A percentile compares a stretch with the other conserved stretches of the same genome.
Conservation (phyloP, 2,329 filamentous ascomycete genomes). For the Didymella lethalis region DNA sequence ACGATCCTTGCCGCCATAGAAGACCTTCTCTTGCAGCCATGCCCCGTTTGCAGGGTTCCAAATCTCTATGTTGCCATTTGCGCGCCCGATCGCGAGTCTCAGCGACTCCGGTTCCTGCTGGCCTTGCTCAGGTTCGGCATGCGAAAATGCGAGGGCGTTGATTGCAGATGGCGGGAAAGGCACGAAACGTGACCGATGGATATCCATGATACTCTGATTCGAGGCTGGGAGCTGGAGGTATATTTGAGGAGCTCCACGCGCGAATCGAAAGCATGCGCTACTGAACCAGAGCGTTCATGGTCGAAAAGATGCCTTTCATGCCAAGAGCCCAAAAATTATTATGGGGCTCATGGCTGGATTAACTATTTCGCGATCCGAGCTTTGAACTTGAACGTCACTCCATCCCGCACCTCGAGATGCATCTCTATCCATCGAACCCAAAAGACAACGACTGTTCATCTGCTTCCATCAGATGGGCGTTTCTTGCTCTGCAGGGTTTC, state of each 20-base stretch:
- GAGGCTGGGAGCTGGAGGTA: not conserved
- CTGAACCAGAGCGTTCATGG: constrained; percentile 28
- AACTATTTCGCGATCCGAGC: constrained; percentile 1
- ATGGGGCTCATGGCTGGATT: not conserved
- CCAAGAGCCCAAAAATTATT: constrained; percentile 9
- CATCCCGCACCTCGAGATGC: not conserved
- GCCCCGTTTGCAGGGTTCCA: constrained; percentile 86
- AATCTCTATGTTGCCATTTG: constrained; percentile 96
- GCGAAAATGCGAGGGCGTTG: constrained; percentile 93
- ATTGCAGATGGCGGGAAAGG: constrained; percentile 90
- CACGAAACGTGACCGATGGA: constrained; percentile 96
- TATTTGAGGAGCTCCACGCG: constrained; percentile 20
- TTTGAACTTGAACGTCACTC: not conserved
- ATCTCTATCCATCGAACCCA: constrained; percentile 1
- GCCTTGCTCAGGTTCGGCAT: constrained; percentile 57
- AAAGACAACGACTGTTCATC: constrained; percentile 5
- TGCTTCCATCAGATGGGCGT: constrained; percentile 18
- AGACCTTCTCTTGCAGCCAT: constrained; percentile 90
- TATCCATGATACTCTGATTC: constrained; percentile 72
- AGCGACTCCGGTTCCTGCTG: constrained; percentile 64
- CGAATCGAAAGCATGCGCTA: constrained; percentile 27
- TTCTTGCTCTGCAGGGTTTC: not conserved
- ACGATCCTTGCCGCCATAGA: constrained; percentile 82
- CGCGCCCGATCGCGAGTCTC: constrained; percentile 86
- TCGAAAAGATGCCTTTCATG: constrained; percentile 22